phyloP scores from a whole-genome alignment of 345 rosid species.

The Camelina sativa region DNA sequence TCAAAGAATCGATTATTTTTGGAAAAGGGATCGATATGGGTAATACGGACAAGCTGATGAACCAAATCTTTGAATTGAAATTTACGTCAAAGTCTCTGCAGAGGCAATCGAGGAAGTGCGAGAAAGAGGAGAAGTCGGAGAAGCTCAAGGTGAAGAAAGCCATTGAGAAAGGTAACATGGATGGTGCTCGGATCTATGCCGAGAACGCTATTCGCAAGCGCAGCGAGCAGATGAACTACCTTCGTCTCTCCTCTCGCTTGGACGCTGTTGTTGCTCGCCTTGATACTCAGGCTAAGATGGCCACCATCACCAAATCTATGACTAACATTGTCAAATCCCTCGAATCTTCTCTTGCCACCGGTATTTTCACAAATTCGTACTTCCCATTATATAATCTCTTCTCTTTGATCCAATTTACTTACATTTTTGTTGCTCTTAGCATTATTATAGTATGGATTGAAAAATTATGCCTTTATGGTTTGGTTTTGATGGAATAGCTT shows the following conservation, averaged over 20 bases:
- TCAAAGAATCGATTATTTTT: background rate
- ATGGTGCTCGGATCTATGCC: constrained; percentile 93
- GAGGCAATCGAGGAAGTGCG: constrained; percentile 83
- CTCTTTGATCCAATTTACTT: background rate
- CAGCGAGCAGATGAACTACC: constrained; percentile 95
- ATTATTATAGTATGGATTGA: background rate
- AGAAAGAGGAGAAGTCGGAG: constrained; percentile 92
- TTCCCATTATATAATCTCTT: background rate
- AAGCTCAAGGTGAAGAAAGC: constrained; percentile 93
- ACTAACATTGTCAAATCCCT: constrained; percentile 83
- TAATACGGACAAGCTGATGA: constrained; percentile 85
- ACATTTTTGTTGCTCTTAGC: background rate
- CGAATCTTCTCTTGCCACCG: constrained; percentile 81
- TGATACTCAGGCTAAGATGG: constrained; percentile 95
- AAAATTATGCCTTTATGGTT: background rate
- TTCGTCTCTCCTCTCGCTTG: constrained; percentile 80
- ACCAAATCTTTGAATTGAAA: constrained; percentile 89
- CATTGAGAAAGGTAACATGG: constrained; percentile 96
- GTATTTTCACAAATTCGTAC: constrained; percentile 41
- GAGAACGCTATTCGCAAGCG: constrained; percentile 91
- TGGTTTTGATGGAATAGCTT: background rate
- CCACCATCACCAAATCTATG: constrained; percentile 85
- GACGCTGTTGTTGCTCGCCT: constrained; percentile 93
- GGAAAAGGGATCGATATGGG: constrained; percentile 53
- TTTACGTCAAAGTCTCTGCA: constrained; percentile 91